phyloP scores from a whole-genome alignment of 2,329 filamentous ascomycete genomes.

The Epichloe aotearoae region DNA sequence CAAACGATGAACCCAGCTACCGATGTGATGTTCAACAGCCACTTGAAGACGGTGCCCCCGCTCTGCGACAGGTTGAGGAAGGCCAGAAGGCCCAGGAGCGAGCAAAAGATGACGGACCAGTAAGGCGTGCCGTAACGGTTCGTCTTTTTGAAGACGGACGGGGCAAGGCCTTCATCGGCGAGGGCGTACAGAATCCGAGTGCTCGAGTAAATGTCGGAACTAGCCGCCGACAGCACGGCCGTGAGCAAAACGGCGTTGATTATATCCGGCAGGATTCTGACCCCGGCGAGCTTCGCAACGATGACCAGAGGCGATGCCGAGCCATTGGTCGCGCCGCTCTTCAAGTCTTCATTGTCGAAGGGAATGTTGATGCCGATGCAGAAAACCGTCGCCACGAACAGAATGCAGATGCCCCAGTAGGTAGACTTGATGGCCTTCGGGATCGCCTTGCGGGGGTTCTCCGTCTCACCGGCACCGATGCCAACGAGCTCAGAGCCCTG shows the following conservation, averaged over 20 bases:
- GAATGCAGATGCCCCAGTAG: constrained; percentile 59
- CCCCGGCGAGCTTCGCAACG: constrained; percentile 46
- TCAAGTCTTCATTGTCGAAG: constrained; percentile 41
- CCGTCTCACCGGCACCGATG: constrained; percentile 65
- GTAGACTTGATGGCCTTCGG: constrained; percentile 61
- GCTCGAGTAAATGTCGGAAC: constrained; percentile 63
- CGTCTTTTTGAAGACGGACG: constrained; percentile 43
- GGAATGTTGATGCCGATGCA: constrained; percentile 62
- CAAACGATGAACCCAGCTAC: constrained; percentile 60
- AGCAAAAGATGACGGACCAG: constrained; percentile 38
- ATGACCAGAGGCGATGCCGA: constrained; percentile 54
- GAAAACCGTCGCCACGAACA: constrained; percentile 54
- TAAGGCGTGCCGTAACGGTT: constrained; percentile 51
- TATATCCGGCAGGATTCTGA: constrained; percentile 50
- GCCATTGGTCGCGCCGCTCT: constrained; percentile 39
- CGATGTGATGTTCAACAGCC: constrained; percentile 58
- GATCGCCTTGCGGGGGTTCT: constrained; percentile 58
- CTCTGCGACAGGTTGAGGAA: constrained; percentile 52
- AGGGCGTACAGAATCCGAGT: constrained; percentile 56
- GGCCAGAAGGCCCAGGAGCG: constrained; percentile 47
- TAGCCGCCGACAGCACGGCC: constrained; percentile 65
- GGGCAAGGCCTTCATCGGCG: constrained; percentile 50
- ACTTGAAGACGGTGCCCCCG: constrained; percentile 52
- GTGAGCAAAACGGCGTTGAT: constrained; percentile 70
- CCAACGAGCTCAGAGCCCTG: constrained; percentile 66